Evolutionary conservation across 306 rosid genomes (phyloP).

Genomic region (Chamaecrista fasciculata): DNA sequence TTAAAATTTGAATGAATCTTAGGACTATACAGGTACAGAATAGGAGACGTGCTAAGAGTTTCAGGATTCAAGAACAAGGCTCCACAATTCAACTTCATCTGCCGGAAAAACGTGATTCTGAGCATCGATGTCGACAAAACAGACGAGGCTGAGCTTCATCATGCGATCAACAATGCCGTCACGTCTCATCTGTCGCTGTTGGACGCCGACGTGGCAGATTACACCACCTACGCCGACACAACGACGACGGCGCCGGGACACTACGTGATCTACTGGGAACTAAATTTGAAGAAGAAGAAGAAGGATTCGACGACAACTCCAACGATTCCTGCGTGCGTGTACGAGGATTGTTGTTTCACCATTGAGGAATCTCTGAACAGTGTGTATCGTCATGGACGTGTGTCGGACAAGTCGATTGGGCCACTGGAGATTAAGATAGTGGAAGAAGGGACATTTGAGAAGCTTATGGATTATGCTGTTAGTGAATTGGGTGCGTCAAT

Average conservation of each 20-base stretch:
- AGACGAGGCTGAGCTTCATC: no score
- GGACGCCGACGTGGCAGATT: constrained; percentile 62
- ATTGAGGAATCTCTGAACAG: constrained; percentile 81
- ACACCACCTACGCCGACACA: constrained; percentile 79
- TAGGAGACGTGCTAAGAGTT: constrained; percentile 75
- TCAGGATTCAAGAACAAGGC: constrained; percentile 85
- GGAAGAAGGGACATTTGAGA: no score
- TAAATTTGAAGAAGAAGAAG: constrained; percentile 31
- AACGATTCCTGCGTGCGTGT: constrained; percentile 62
- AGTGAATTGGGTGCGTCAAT: constrained; percentile 86
- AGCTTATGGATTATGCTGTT: constrained; percentile 91
- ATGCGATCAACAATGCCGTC: constrained; percentile 62
- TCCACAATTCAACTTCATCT: no score
- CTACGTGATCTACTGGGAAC: no score
- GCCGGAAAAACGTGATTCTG: no score
- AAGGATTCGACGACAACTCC: constrained; percentile 55
- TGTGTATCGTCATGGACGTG: constrained; percentile 88
- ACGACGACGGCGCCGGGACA: no score
- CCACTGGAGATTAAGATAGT: no score
- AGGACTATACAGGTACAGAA: constrained; percentile 87
- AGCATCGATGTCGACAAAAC: no score
- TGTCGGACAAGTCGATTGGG: no score
- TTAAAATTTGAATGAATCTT: no score
- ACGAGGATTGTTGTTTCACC: no score
- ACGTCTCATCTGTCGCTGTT: constrained; percentile 58